Percentiles rank a stretch among this genome's conserved stretches.
Conservation (phyloP, 2,329 filamentous ascomycete species). For the Aspergillus novoparasiticus region DNA sequence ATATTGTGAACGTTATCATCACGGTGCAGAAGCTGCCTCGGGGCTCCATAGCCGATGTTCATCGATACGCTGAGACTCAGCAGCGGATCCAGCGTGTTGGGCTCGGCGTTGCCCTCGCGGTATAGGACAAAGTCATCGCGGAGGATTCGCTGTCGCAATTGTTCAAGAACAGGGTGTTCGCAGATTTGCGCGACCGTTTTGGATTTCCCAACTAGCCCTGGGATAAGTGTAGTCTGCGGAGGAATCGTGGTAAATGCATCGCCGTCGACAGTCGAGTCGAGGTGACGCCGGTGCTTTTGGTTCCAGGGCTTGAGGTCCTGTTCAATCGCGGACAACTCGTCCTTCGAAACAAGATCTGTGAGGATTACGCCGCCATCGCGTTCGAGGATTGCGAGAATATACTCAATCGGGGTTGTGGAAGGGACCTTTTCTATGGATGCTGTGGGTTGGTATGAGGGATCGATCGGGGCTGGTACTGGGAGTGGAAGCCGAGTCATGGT, state of each 20-base stretch:
- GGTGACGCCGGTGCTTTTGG: conserved; percentile 5
- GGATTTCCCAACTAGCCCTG: conserved; percentile 35
- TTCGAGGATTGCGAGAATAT: conserved; percentile 34
- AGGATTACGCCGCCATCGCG: conserved; percentile 39
- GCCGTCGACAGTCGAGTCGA: conserved; percentile 3
- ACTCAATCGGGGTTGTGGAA: conserved; percentile 27
- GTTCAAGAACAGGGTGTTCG: conserved; percentile 25
- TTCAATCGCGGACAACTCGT: conserved; percentile 29
- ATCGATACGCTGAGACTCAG: conserved; percentile 34
- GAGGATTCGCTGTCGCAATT: conserved; percentile 28
- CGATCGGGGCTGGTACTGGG: conserved; percentile 11
- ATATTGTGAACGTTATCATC: conserved; percentile 37
- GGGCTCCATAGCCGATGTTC: conserved; percentile 33
- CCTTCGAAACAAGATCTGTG: conserved; percentile 26
- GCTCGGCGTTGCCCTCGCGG: conserved; percentile 25
- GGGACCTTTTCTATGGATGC: conserved; percentile 26
- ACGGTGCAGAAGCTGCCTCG: conserved; percentile 33
- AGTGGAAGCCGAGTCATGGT: conserved; percentile 12
- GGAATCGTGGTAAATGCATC: conserved; percentile 26
- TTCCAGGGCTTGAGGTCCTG: conserved; percentile 18
- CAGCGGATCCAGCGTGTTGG: conserved; percentile 25
- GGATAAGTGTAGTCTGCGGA: conserved; percentile 27
- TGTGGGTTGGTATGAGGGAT: conserved; percentile 11
- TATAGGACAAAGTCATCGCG: conserved; percentile 24
- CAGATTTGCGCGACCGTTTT: conserved; percentile 27